These are phyloP conservation scores for Plasmodium cynomolgi DNA, from an alignment of 169 alveolate genomes.

Conservation along the genomic window DNA sequence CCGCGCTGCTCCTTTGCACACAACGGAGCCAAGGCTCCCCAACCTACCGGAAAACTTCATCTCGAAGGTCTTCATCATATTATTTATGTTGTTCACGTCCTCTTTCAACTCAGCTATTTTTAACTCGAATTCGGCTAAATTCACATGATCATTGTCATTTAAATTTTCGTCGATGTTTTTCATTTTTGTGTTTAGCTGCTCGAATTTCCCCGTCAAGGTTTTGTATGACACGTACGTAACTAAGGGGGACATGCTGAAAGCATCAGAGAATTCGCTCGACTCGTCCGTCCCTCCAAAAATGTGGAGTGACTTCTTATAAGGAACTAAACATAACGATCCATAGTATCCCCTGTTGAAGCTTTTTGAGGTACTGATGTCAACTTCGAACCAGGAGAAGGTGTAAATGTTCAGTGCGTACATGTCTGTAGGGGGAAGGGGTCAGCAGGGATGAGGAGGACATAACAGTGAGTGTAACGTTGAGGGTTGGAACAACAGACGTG, in stretches of 20 bases:
- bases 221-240: conserved; percentile 71
- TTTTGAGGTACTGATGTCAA: conserved; percentile 63
- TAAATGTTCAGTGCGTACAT: conserved; percentile 72
- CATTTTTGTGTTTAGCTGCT: conserved; percentile 23
- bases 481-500: neutral
- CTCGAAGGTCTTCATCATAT: conserved; percentile 70
- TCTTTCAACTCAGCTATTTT: conserved; percentile 58
- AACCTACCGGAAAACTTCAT: conserved; percentile 35
- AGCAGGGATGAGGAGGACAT: neutral
- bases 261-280: conserved; percentile 39
- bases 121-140: conserved; percentile 31
- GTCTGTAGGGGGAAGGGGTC: neutral
- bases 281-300: conserved; percentile 71
- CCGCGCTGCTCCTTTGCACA: neutral
- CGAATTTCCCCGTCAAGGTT: conserved; percentile 35
- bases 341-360: conserved; percentile 61
- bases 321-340: conserved; percentile 66
- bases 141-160: conserved; percentile 4
- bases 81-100: conserved; percentile 35
- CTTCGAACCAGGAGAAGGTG: conserved; percentile 66
- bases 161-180: conserved; percentile 8
- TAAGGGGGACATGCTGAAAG: conserved; percentile 63
- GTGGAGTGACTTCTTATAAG: conserved; percentile 65
- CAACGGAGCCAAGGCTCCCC: neutral
- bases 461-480: neutral